Percentiles rank a stretch among this genome's conserved stretches.
Evolutionary conservation across 345 rosid species (phyloP).

Genomic region (Aurinia saxatilis): DNA sequence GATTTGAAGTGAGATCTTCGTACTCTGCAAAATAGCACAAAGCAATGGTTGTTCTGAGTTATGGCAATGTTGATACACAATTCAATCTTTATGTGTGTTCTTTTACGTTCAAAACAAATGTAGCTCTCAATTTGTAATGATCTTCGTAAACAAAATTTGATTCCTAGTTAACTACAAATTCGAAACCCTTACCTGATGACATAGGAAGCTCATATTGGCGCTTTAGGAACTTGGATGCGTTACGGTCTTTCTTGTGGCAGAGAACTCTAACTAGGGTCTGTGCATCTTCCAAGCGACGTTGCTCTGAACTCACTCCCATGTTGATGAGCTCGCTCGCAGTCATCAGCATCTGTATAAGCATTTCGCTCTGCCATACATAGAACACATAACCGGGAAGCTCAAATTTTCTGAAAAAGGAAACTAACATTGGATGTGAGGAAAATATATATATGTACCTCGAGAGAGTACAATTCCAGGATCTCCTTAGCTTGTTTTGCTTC

Average conservation of each 20-base stretch:
- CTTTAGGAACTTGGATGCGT: conserved; percentile 79
- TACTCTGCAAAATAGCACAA: conserved; percentile 49
- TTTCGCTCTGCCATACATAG: conserved; percentile 54
- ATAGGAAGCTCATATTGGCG: conserved; percentile 80
- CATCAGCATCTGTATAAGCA: conserved; percentile 73
- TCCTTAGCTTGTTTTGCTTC: conserved; percentile 71
- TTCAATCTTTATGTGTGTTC: not conserved
- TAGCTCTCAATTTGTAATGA: conserved; percentile 13
- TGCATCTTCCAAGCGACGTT: conserved; percentile 50
- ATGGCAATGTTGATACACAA: conserved; percentile 6
- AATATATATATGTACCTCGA: conserved; percentile 46
- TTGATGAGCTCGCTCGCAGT: conserved; percentile 73
- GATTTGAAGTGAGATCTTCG: conserved; percentile 37
- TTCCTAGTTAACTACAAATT: not conserved
- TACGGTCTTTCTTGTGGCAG: conserved; percentile 91
- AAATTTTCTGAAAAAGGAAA: not conserved
- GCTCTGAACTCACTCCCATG: conserved; percentile 50
- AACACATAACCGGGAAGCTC: not conserved
- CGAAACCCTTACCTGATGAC: conserved; percentile 67
- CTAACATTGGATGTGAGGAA: not conserved
- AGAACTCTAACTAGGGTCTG: conserved; percentile 76
- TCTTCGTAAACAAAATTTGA: not conserved
- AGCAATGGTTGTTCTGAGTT: not conserved
- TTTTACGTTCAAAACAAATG: conserved; percentile 11
- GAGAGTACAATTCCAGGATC: conserved; percentile 63